A percentile compares a stretch with the other conserved stretches of the same genome.
Conservation (phyloP, 169 alveolate species). For the Plasmodium coatneyi region DNA sequence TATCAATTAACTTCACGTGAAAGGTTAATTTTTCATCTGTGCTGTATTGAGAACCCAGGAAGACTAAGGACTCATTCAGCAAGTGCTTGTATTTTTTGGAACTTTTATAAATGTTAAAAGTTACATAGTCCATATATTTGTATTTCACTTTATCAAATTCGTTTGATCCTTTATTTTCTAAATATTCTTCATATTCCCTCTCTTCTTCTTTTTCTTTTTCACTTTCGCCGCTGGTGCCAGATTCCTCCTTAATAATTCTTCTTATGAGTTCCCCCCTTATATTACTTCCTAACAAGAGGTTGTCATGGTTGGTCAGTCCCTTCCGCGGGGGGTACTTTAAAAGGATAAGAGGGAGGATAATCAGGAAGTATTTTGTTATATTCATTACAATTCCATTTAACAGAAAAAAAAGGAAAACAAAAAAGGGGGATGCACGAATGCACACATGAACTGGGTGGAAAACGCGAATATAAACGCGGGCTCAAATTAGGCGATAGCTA, state of each 20-base stretch:
- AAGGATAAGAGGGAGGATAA: slow-evolving; percentile 9
- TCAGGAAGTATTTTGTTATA: slow-evolving; percentile 31
- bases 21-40: slow-evolving; percentile 50
- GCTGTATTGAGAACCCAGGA: slow-evolving; percentile 58
- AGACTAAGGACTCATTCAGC: slow-evolving; percentile 47
- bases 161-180: slow-evolving; percentile 21
- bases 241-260: slow-evolving; percentile 18
- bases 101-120: slow-evolving; percentile 36
- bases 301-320: not conserved
- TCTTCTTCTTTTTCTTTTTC: slow-evolving; percentile 22
- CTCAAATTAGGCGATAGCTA: not conserved
- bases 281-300: not conserved
- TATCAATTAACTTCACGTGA: slow-evolving; percentile 60
- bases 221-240: not conserved
- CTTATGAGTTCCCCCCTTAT: slow-evolving; percentile 8
- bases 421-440: not conserved
- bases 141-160: slow-evolving; percentile 68
- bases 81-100: slow-evolving; percentile 25
- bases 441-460: not conserved
- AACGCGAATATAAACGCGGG: not conserved
- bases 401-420: slow-evolving; percentile 10
- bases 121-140: slow-evolving; percentile 60
- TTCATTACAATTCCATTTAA: slow-evolving; percentile 73
- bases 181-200: slow-evolving; percentile 20
- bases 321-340: slow-evolving; percentile 12